A percentile compares a stretch with the other conserved stretches of the same genome.
These are phyloP conservation scores for Saitoella complicata DNA, from an alignment of 805 yeast species.

Conservation along the genomic window DNA sequence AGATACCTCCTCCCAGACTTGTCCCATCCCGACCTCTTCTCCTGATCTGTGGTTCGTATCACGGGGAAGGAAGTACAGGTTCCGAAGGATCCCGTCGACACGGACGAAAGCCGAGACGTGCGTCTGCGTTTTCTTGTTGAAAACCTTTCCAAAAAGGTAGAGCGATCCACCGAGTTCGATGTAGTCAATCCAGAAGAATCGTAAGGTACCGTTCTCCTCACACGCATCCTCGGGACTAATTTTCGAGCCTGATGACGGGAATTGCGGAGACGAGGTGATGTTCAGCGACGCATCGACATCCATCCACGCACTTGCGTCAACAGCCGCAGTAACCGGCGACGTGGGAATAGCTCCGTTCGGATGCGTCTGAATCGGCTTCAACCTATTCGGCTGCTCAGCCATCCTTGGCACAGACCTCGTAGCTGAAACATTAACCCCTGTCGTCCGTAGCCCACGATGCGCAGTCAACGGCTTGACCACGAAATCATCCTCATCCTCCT, in stretches of 20 bases:
- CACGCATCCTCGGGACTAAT: slow-evolving; percentile 21
- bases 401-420: neutral
- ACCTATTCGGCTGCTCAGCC: neutral
- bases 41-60: slow-evolving; percentile 16
- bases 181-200: slow-evolving; percentile 83
- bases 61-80: slow-evolving; percentile 64
- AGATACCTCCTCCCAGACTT: slow-evolving; percentile 62
- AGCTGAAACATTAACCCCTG: slow-evolving; percentile 7
- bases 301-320: neutral
- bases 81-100: slow-evolving; percentile 50
- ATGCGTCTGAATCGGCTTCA: neutral
- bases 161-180: slow-evolving; percentile 57
- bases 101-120: slow-evolving; percentile 64
- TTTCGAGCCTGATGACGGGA: slow-evolving; percentile 8
- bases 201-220: slow-evolving; percentile 33
- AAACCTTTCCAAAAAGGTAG: slow-evolving; percentile 64
- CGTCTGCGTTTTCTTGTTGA: slow-evolving; percentile 26
- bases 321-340: neutral
- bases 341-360: neutral
- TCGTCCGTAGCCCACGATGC: neutral
- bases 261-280: slow-evolving; percentile 6
- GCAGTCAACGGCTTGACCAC: slow-evolving; percentile 1
- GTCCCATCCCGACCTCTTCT: slow-evolving; percentile 35
- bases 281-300: slow-evolving; percentile 4
- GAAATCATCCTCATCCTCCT: slow-evolving; percentile 10